Base-by-base conservation (phyloP, 2,329 filamentous ascomycete species). In the Biscogniauxia sp. region DNA sequence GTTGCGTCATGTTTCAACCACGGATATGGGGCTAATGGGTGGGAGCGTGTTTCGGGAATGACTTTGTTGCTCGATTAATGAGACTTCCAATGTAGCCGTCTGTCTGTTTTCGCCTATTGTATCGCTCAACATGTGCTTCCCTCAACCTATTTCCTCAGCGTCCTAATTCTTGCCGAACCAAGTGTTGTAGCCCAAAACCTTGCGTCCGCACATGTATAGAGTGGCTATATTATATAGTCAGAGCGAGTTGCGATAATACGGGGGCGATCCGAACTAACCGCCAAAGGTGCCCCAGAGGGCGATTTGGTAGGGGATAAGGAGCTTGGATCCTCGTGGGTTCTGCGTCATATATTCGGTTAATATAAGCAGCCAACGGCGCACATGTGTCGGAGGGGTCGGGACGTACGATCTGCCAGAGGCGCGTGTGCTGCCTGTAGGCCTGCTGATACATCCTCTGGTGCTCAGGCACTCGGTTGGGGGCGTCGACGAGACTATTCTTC, bases 381-480 rank as follows among this genome's bases (percentile, higher is more conserved):
- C 9, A 41, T 25, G 26, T 25, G 50, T 55, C 41, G 55, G 55
- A 37, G 63, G 64, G 59, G 60, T 56, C 28, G 60, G 50, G 51
- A 82, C 88, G 76, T 84, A 93, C 90, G 79, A 93, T 92, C 78
- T 85, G 81, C 90, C 91, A 93, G 75, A 91, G 78, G 72, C 91
- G 87, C 68, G 87, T 80, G 76, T 88, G 85, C 65, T 80, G 78
- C 72, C 84, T 86, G 77, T 90, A 90, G 70, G 91, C 88, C 67
- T 83, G 80, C 81, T 93, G 90, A 82, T 91, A 92, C 70, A 85
- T 78, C 73, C 85, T 83, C 84, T 94, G 91, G 80, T 89, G 84
- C 74, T 89, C 72, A 60, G 89, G 89, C 72, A 93, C 90, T 73
- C 84, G 85, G 85, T 94, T 94, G 76, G 85, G 83, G 77, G 88